phyloP scores from a whole-genome alignment of 768 basidiomycete genomes.

The Lyophyllum shimeji region DNA sequence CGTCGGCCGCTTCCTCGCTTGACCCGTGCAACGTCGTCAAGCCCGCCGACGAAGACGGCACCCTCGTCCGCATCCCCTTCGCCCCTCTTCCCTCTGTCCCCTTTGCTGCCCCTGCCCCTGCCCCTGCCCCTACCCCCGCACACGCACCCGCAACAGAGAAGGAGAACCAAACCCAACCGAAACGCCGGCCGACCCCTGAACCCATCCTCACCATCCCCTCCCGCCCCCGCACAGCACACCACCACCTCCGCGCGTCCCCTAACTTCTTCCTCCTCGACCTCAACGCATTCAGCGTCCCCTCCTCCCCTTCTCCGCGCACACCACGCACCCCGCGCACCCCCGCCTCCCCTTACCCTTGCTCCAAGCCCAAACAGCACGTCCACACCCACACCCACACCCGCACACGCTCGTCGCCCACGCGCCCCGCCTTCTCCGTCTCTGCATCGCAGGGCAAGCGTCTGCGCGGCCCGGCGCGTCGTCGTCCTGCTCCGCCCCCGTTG shows the following conservation, averaged over 20 bases:
- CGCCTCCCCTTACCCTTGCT: background rate
- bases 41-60: conserved; percentile 26
- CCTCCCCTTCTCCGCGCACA: conserved; percentile 13
- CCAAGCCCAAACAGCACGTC: background rate
- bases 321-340: conserved; percentile 4
- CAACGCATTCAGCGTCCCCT: conserved; percentile 31
- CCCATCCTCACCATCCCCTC: conserved; percentile 38
- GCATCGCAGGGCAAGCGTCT: background rate
- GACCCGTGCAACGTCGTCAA: conserved; percentile 50
- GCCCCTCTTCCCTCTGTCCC: background rate
- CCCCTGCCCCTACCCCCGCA: too few species aligned
- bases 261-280: conserved; percentile 37
- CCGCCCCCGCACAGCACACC: conserved; percentile 28
- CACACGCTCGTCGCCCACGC: conserved; percentile 3
- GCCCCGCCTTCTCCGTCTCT: conserved; percentile 1
- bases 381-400: background rate
- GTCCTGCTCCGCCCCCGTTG: conserved; percentile 40
- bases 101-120: background rate
- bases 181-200: conserved; percentile 30
- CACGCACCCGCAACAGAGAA: conserved; percentile 21
- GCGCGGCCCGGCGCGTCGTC: conserved; percentile 27
- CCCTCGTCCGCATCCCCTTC: conserved; percentile 14
- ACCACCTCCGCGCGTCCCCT: conserved; percentile 35
- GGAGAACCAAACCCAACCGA: conserved; percentile 28
- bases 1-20: conserved; percentile 47